These are phyloP conservation scores for Malassezia yamatoensis DNA, from an alignment of 1,284 basidiomycete species.

Conservation along the genomic window DNA sequence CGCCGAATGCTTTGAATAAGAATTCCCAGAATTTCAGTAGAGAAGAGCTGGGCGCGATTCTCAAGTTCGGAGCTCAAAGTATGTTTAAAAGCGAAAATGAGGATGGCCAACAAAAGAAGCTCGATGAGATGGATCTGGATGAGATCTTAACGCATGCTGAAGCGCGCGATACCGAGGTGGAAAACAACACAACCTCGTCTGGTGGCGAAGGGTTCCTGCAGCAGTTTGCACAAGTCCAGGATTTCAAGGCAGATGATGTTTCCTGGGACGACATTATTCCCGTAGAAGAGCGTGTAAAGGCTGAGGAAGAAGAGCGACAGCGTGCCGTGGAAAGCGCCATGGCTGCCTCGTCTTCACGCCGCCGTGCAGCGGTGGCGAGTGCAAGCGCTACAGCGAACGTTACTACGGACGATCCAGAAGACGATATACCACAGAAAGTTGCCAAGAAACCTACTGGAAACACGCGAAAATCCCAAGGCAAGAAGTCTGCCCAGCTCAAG, in stretches of 20 bases:
- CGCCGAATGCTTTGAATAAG: slow-evolving; percentile 54
- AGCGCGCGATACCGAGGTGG: slow-evolving; percentile 82
- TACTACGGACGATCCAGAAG: slow-evolving; percentile 60
- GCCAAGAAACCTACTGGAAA: slow-evolving; percentile 53
- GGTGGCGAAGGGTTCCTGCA: slow-evolving; percentile 95
- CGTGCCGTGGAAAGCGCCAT: slow-evolving; percentile 58
- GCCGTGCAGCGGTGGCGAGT: slow-evolving; percentile 18
- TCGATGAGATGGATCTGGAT: slow-evolving; percentile 98
- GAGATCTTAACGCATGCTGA: slow-evolving; percentile 95
- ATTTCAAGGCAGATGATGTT: slow-evolving; percentile 92
- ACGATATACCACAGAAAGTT: slow-evolving; percentile 37
- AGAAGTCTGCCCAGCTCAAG: slow-evolving; percentile 90
- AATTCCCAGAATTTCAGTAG: slow-evolving; percentile 68
- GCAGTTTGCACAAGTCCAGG: slow-evolving; percentile 88
- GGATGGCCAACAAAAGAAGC: slow-evolving; percentile 78
- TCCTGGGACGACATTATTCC: slow-evolving; percentile 98
- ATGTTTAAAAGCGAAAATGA: slow-evolving; percentile 96
- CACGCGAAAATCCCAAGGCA: slow-evolving; percentile 61
- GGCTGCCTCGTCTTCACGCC: slow-evolving; percentile 53
- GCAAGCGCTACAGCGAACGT: slow-evolving; percentile 3
- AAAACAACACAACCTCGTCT: slow-evolving; percentile 62
- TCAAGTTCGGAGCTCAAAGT: slow-evolving; percentile 97
- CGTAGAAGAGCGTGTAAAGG: slow-evolving; percentile 73
- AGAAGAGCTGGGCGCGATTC: slow-evolving; percentile 93
- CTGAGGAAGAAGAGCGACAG: slow-evolving; percentile 54